Percentiles rank a stretch among this genome's conserved stretches.
phyloP scores from a whole-genome alignment of 768 basidiomycete genomes.

The Tylopilus rubrobrunneus region DNA sequence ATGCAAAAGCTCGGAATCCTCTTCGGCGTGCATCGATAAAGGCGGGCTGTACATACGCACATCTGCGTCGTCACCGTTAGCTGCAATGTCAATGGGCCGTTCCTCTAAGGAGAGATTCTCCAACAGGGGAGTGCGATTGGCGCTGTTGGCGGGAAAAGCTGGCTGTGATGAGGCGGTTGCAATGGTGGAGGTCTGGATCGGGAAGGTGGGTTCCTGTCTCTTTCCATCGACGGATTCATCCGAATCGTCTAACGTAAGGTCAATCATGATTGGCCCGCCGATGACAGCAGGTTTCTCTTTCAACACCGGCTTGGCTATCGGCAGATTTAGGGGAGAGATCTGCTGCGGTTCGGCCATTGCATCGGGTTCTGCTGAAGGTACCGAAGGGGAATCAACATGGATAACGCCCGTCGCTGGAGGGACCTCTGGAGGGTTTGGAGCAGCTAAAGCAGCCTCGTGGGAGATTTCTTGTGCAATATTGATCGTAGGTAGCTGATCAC shows the following conservation, averaged over 20 bases:
- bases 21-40: slow-evolving; percentile 7
- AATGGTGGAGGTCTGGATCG: slow-evolving; percentile 2
- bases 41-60: slow-evolving; percentile 21
- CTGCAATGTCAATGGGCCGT: not conserved
- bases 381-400: not conserved
- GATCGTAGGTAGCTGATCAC: not conserved
- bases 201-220: slow-evolving; percentile 7
- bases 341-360: not conserved
- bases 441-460: not conserved
- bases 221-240: slow-evolving; percentile 17
- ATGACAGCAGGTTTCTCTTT: not conserved
- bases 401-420: not conserved
- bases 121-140: slow-evolving; percentile 18
- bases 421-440: not conserved
- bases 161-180: slow-evolving; percentile 6
- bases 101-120: slow-evolving; percentile 23
- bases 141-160: slow-evolving; percentile 6
- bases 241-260: slow-evolving; percentile 24
- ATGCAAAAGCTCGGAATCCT: slow-evolving; percentile 7
- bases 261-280: slow-evolving; percentile 23
- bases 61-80: slow-evolving; percentile 12
- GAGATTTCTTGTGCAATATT: not conserved
- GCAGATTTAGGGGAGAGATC: not conserved
- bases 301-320: not conserved
- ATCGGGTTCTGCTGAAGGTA: not conserved